Base-by-base conservation (phyloP, 306 rosid genomes). In the Medicago arabica region DNA sequence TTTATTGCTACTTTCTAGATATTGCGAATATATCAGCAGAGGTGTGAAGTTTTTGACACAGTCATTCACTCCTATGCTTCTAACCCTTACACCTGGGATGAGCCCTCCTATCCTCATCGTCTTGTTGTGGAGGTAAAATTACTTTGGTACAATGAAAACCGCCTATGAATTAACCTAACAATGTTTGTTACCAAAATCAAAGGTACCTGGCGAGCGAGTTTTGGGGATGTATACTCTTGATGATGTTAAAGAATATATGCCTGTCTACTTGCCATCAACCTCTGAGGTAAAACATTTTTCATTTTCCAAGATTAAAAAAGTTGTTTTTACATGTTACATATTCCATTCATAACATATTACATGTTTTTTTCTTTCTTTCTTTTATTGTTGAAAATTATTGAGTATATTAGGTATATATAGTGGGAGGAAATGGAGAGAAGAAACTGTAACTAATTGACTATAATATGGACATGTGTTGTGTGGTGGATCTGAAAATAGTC, bases 191-290 rank as follows among this genome's bases (percentile, higher is more conserved):
- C 25, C 55, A 57, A 70, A 67, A 73, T 51, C 34, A 6, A 84
- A 95, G 98, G 97, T 92, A 61, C 98, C 96, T 78, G 98, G 98
- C 72, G 97, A 90, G 84, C 86, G 95, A 63, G 89, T 92, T 77
- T 77, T 95, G 76, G 97, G 97, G 47, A 88, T 89, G 36, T 92
- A 83, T 77, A 82, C 88, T 77, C 97, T 95, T 69, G 98, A 90
- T 57, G 96, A 92, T 79, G 98, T 90, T 44, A 92, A 89, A 78
- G 97, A 88, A 61, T 90, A 87, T 75, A 75, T 73, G 81, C 93
- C 97, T 39, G 89, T 90, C 39, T 44, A 65, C 84, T 77, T 95
- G 77, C 91, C 91, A 54, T 76, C 93, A 71, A 85, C 97, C 72
- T 85, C 87, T 16, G 98, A 91, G 95, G 98, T 95, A 88, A 66